Conservation (phyloP, 495 filamentous ascomycete species). For the Podospora pseudopauciseta region DNA sequence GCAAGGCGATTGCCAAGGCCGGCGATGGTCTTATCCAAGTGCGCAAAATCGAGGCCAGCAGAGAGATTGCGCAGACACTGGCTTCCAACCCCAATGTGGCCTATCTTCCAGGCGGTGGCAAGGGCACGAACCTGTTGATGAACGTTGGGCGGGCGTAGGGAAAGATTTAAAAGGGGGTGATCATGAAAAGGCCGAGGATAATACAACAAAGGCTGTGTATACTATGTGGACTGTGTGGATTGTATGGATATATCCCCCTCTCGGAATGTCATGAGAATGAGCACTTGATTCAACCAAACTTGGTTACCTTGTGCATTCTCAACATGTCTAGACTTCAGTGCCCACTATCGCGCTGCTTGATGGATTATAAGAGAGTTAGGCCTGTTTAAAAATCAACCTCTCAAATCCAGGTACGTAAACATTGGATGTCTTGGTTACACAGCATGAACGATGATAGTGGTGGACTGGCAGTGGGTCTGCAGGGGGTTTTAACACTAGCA, state of each 20-base stretch:
- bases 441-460: too few relatives aligned
- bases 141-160: slow-evolving; percentile 43
- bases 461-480: too few relatives aligned
- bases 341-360: too few relatives aligned
- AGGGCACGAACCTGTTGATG: slow-evolving; percentile 59
- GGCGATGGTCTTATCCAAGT: slow-evolving; percentile 94
- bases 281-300: slow-evolving; percentile 3
- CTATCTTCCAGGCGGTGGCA: slow-evolving; percentile 78
- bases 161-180: slow-evolving; percentile 1
- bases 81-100: slow-evolving; percentile 91
- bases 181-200: slow-evolving; percentile 10
- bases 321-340: too few relatives aligned
- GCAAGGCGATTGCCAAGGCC: slow-evolving; percentile 83
- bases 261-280: slow-evolving; percentile 20
- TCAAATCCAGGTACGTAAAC: too few relatives aligned
- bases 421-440: too few relatives aligned
- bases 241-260: slow-evolving; percentile 28
- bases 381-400: too few relatives aligned
- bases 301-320: neutral
- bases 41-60: slow-evolving; percentile 91
- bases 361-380: too few relatives aligned
- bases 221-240: slow-evolving; percentile 27
- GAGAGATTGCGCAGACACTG: slow-evolving; percentile 90
- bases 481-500: too few relatives aligned
- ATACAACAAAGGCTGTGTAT: slow-evolving; percentile 26